Evolutionary conservation across 352 stramenopile species (phyloP).

Genomic region (Globisporangium megalacanthum): DNA sequence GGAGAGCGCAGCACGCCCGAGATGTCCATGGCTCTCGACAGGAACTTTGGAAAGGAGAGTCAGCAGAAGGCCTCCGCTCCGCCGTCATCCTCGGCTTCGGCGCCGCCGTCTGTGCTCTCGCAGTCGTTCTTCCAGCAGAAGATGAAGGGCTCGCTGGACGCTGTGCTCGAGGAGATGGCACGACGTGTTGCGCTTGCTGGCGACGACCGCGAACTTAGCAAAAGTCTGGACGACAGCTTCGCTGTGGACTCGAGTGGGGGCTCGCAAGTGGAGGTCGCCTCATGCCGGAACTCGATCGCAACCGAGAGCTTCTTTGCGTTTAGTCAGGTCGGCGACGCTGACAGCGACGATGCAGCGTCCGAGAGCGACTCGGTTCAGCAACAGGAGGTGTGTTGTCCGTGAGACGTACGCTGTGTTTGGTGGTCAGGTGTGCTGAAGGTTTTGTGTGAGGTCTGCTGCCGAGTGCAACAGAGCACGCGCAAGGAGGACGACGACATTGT

Average conservation of each 20-base stretch:
- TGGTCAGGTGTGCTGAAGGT: neutral
- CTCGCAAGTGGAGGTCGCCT: slow-evolving; percentile 17
- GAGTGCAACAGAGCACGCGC: slow-evolving; percentile 10
- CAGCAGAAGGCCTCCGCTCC: slow-evolving; percentile 23
- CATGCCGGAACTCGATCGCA: slow-evolving; percentile 39
- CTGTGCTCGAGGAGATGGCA: slow-evolving; percentile 44
- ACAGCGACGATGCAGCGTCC: neutral
- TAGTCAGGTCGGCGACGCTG: slow-evolving; percentile 26
- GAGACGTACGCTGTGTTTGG: neutral
- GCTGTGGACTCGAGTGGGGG: slow-evolving; percentile 8
- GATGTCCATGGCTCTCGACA: slow-evolving; percentile 48
- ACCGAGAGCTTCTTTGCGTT: slow-evolving; percentile 45
- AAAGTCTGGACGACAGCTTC: slow-evolving; percentile 4
- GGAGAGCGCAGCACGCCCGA: slow-evolving; percentile 44
- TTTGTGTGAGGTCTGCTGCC: neutral
- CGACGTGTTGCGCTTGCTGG: slow-evolving; percentile 10
- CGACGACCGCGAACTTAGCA: neutral
- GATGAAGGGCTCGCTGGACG: slow-evolving; percentile 59
- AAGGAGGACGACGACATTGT: slow-evolving; percentile 47
- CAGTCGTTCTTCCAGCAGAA: slow-evolving; percentile 82
- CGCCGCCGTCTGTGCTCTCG: slow-evolving; percentile 51
- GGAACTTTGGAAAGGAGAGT: slow-evolving; percentile 22
- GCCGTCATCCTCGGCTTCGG: slow-evolving; percentile 12
- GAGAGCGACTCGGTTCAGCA: slow-evolving; percentile 16
- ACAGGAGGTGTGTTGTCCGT: slow-evolving; percentile 5